A percentile compares a stretch with the other conserved stretches of the same genome.
phyloP scores from a whole-genome alignment of 2,329 filamentous ascomycete species.

The Phialophora verrucosa region DNA sequence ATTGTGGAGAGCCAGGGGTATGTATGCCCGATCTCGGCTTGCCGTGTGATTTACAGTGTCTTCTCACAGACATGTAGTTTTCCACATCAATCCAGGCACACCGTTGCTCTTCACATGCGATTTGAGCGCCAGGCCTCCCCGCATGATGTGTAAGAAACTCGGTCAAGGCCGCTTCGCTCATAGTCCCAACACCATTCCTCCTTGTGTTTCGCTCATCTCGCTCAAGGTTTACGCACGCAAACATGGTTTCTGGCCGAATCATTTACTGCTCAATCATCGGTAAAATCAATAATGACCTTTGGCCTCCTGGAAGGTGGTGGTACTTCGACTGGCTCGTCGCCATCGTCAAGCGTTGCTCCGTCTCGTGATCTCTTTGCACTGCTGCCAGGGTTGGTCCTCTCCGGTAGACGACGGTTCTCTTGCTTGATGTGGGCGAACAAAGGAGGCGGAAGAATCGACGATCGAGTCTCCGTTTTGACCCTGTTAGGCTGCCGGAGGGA shows the following conservation, averaged over 20 bases:
- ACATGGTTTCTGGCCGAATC: background rate
- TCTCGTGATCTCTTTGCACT: background rate
- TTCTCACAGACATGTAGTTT: background rate
- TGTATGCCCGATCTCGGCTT: slow-evolving; percentile 10
- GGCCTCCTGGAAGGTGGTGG: slow-evolving; percentile 10
- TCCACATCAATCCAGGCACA: no score
- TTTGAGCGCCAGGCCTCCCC: no score
- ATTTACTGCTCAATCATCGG: slow-evolving; percentile 14
- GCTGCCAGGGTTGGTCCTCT: background rate
- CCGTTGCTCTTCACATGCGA: background rate
- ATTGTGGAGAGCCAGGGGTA: slow-evolving; percentile 6
- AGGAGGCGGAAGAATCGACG: background rate
- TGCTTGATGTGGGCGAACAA: background rate
- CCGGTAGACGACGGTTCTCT: background rate
- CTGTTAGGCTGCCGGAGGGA: background rate
- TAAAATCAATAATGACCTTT: slow-evolving; percentile 24
- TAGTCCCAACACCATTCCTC: background rate
- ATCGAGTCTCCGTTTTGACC: slow-evolving; percentile 1
- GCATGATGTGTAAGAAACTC: background rate
- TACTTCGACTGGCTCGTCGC: slow-evolving; percentile 19
- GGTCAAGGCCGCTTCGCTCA: background rate
- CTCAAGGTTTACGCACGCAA: background rate
- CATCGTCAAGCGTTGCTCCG: slow-evolving; percentile 16
- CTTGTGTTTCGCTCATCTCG: background rate
- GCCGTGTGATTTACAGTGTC: background rate